Percentiles rank a stretch among this genome's conserved stretches.
Evolutionary conservation across 2,329 filamentous ascomycete species (phyloP).

Genomic region (Leptosphaerulina australis): DNA sequence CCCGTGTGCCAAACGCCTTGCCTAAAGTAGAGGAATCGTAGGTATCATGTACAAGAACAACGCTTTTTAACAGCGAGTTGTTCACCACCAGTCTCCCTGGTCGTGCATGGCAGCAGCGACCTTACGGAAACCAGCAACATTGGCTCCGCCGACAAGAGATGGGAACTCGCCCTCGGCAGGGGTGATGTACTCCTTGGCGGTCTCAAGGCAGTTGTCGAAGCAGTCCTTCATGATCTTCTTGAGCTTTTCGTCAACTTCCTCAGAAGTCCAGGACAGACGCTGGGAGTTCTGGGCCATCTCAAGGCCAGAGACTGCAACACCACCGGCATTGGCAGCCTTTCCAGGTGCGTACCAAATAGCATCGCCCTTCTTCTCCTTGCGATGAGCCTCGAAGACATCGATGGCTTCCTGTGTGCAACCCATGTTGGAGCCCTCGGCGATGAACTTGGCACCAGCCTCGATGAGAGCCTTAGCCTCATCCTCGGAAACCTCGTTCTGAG

Average conservation of each 20-base stretch:
- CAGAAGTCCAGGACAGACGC: conserved; percentile 81
- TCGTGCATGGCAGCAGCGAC: conserved; percentile 93
- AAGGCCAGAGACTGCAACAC: conserved; percentile 94
- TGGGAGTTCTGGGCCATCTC: conserved; percentile 99
- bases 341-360: conserved; percentile 94
- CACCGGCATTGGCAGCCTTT: conserved; percentile 96
- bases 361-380: conserved; percentile 69
- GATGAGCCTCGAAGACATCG: conserved; percentile 82
- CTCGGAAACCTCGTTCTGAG: conserved; percentile 94
- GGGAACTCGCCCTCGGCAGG: conserved; percentile 82
- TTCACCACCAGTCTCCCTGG: conserved; percentile 88
- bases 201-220: conserved; percentile 87
- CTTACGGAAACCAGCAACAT: conserved; percentile 98
- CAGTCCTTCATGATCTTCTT: conserved; percentile 94
- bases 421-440: conserved; percentile 99
- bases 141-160: conserved; percentile 88
- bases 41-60: conserved; percentile 33
- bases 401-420: conserved; percentile 96
- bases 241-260: conserved; percentile 91
- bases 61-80: conserved; percentile 15
- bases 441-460: conserved; percentile 75
- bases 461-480: conserved; percentile 88
- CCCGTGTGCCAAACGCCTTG: conserved; percentile 27
- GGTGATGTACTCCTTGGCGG: conserved; percentile 85
- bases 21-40: conserved; percentile 29